phyloP scores from a whole-genome alignment of 129 eudicot genomes.

The Flaveria trinervia region DNA sequence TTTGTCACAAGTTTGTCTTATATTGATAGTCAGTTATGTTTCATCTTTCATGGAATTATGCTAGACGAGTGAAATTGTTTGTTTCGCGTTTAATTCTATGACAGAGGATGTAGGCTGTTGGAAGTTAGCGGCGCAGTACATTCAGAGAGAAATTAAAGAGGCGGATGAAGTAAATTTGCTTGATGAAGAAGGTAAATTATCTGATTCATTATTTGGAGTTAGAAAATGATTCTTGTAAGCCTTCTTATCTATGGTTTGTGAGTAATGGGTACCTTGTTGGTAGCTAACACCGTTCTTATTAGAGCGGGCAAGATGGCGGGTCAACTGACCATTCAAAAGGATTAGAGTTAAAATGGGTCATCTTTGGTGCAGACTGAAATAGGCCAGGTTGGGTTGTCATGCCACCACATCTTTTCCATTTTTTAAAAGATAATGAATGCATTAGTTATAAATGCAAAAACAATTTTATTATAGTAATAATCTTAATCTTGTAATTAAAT shows the following conservation, averaged over 20 bases:
- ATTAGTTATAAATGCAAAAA: neutral
- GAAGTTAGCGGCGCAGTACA: slow-evolving; percentile 61
- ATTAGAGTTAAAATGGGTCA: neutral
- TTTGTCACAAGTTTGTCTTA: neutral
- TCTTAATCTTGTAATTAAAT: neutral
- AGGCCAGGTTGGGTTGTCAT: neutral
- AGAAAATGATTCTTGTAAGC: neutral
- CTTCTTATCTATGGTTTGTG: slow-evolving; percentile 5
- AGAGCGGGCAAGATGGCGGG: neutral
- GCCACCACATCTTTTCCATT: neutral
- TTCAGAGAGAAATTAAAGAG: slow-evolving; percentile 56
- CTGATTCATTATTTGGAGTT: slow-evolving; percentile 22
- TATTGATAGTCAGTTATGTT: neutral
- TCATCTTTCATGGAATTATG: neutral
- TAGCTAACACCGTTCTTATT: neutral
- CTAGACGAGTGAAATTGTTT: neutral
- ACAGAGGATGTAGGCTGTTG: slow-evolving; percentile 58
- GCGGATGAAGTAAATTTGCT: slow-evolving; percentile 90
- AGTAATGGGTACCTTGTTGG: neutral
- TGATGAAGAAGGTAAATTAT: slow-evolving; percentile 75
- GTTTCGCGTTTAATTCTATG: neutral
- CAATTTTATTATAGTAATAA: neutral
- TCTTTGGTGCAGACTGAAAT: neutral
- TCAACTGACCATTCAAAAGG: neutral
- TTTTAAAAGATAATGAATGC: neutral